A percentile compares a stretch with the other conserved stretches of the same genome.
Evolutionary conservation across 2,329 filamentous ascomycete genomes (phyloP).

Genomic region (Plenodomus biglobosus): DNA sequence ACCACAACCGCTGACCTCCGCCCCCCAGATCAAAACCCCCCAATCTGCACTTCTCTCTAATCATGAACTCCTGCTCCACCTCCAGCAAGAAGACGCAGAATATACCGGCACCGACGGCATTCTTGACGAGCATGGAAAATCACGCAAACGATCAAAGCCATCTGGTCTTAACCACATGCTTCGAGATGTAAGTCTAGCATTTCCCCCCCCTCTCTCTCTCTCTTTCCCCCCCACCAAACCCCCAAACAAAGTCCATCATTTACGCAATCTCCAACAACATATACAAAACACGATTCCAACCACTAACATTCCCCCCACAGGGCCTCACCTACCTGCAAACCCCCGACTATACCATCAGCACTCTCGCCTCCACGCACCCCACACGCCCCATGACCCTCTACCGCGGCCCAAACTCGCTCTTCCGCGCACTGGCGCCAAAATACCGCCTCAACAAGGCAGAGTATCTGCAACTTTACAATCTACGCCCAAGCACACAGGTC

Average conservation of each 20-base stretch:
- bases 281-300: not conserved
- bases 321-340: conserved; percentile 52
- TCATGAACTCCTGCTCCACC: conserved; percentile 65
- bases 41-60: conserved; percentile 72
- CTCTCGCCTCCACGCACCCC: conserved; percentile 20
- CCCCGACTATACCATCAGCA: conserved; percentile 26
- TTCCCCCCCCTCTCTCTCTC: not conserved
- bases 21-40: conserved; percentile 65
- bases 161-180: conserved; percentile 64
- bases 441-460: conserved; percentile 43
- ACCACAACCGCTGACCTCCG: not conserved
- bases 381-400: conserved; percentile 38
- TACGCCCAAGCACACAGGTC: conserved; percentile 34
- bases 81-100: conserved; percentile 37
- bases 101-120: conserved; percentile 37
- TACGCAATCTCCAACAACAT: not conserved
- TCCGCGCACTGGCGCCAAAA: conserved; percentile 32
- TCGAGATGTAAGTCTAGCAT: conserved; percentile 58
- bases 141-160: conserved; percentile 29
- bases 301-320: conserved; percentile 29
- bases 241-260: too few relatives aligned
- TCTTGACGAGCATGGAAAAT: not conserved
- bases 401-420: conserved; percentile 35
- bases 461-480: conserved; percentile 44
- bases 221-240: too few relatives aligned